These are phyloP conservation scores for Candida pseudoglaebosa DNA, from an alignment of 805 yeast genomes.

Conservation along the genomic window DNA sequence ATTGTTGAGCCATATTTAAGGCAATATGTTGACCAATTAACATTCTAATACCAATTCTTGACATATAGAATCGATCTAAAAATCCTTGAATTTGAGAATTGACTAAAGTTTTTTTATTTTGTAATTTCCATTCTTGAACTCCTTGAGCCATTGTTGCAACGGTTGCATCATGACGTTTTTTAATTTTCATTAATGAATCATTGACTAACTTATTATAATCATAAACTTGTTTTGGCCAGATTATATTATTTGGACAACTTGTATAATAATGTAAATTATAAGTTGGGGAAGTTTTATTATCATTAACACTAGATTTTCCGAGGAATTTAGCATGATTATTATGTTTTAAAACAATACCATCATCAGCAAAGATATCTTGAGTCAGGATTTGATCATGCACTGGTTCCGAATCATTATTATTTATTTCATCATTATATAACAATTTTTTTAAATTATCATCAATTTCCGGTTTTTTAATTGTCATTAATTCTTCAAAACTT, in stretches of 20 bases:
- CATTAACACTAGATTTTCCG: neutral
- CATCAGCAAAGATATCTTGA: slow-evolving; percentile 41
- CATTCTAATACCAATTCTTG: slow-evolving; percentile 89
- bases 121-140: slow-evolving; percentile 81
- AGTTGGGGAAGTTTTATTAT: slow-evolving; percentile 28
- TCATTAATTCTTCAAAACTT: slow-evolving; percentile 78
- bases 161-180: slow-evolving; percentile 85
- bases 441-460: slow-evolving; percentile 37
- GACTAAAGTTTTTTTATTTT: slow-evolving; percentile 44
- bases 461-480: slow-evolving; percentile 55
- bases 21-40: slow-evolving; percentile 93
- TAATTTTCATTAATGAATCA: slow-evolving; percentile 64
- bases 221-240: slow-evolving; percentile 72
- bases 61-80: slow-evolving; percentile 83
- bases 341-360: slow-evolving; percentile 42
- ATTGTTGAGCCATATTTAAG: slow-evolving; percentile 60
- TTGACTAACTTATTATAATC: slow-evolving; percentile 67
- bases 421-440: slow-evolving; percentile 16
- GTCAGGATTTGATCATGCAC: slow-evolving; percentile 15
- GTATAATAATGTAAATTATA: slow-evolving; percentile 47
- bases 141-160: slow-evolving; percentile 92
- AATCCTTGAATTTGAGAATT: slow-evolving; percentile 76
- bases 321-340: slow-evolving; percentile 11
- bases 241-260: slow-evolving; percentile 49
- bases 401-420: slow-evolving; percentile 3